Percentiles rank a stretch among this genome's conserved stretches.
Evolutionary conservation across 2,329 filamentous ascomycete genomes (phyloP).

Genomic region (Cladosporium sphaerospermum): DNA sequence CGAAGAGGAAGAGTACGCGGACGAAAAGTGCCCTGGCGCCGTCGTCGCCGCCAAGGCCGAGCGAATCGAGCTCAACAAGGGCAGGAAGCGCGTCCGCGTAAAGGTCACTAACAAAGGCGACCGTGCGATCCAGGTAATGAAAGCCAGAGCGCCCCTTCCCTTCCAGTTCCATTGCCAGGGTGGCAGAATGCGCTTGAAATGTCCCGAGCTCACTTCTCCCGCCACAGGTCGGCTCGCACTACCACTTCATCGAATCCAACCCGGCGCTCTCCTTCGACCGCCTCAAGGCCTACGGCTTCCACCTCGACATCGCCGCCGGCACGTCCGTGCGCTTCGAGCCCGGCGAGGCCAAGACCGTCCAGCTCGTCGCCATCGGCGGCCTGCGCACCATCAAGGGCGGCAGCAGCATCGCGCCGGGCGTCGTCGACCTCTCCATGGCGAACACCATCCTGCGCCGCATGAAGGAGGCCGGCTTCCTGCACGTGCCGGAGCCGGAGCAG

Average conservation of each 20-base stretch:
- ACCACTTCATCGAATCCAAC: slow-evolving; percentile 89
- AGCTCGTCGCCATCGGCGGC: slow-evolving; percentile 80
- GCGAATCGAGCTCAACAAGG: slow-evolving; percentile 63
- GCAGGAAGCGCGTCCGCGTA: slow-evolving; percentile 63
- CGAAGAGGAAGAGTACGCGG: slow-evolving; percentile 56
- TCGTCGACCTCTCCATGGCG: slow-evolving; percentile 51
- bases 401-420: slow-evolving; percentile 67
- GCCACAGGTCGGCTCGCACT: slow-evolving; percentile 69
- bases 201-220: too few relatives aligned
- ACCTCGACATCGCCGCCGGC: slow-evolving; percentile 79
- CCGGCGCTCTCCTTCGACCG: slow-evolving; percentile 82
- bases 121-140: slow-evolving; percentile 62
- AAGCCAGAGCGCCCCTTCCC: too few relatives aligned
- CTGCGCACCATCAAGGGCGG: slow-evolving; percentile 71
- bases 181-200: too few relatives aligned
- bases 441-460: slow-evolving; percentile 62
- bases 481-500: slow-evolving; percentile 56
- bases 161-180: slow-evolving; percentile 35
- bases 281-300: slow-evolving; percentile 68
- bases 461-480: slow-evolving; percentile 66
- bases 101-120: slow-evolving; percentile 78
- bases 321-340: slow-evolving; percentile 89
- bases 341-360: slow-evolving; percentile 81
- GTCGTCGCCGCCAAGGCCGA: slow-evolving; percentile 61
- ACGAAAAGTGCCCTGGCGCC: slow-evolving; percentile 66